Percentiles rank a stretch among this genome's conserved stretches.
phyloP scores from a whole-genome alignment of 306 rosid species.

The Cicer cuneatum region DNA sequence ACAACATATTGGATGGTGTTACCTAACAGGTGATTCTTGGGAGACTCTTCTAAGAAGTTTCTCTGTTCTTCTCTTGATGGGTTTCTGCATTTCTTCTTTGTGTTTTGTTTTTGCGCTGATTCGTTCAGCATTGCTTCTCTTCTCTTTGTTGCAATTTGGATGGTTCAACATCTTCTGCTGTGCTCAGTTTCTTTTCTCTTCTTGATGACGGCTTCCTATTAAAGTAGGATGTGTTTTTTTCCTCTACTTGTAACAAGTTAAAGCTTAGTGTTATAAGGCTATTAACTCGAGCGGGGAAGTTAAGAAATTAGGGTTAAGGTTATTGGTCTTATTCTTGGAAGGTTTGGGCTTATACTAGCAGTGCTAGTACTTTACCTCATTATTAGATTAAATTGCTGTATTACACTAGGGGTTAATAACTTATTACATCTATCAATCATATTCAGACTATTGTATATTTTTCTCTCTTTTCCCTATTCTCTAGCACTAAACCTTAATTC shows the following conservation, averaged over 20 bases:
- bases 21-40: not conserved
- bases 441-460: conserved; percentile 4
- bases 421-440: conserved; percentile 24
- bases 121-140: conserved; percentile 11
- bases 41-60: conserved; percentile 10
- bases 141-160: not conserved
- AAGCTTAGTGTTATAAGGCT: conserved; percentile 15
- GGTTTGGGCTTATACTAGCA: conserved; percentile 14
- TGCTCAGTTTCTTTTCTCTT: conserved; percentile 21
- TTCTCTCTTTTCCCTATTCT: conserved; percentile 18
- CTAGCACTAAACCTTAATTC: conserved; percentile 18
- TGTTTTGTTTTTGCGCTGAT: not conserved
- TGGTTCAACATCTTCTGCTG: not conserved
- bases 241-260: conserved; percentile 21
- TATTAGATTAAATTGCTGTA: conserved; percentile 5
- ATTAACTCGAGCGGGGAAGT: not conserved
- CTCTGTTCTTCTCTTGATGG: conserved; percentile 21
- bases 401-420: conserved; percentile 1
- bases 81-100: not conserved
- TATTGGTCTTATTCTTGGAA: not conserved
- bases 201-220: conserved; percentile 2
- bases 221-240: conserved; percentile 11
- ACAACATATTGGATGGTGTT: not conserved
- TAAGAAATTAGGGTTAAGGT: not conserved
- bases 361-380: conserved; percentile 12